Base-by-base conservation (phyloP, 2,329 filamentous ascomycete genomes). In the Sporothrix humicola region DNA sequence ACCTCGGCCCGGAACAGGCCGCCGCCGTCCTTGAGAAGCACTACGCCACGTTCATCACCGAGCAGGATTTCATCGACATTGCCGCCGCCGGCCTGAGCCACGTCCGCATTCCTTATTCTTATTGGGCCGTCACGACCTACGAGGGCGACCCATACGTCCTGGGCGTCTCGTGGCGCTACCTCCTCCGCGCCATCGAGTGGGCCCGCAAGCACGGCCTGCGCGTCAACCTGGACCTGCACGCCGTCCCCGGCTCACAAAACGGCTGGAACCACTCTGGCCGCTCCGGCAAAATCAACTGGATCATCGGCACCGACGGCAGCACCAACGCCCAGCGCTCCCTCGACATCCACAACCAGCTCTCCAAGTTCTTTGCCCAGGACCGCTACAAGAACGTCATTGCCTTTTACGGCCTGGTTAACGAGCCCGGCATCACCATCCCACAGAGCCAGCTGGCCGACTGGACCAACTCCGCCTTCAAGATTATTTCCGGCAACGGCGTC, bases 191-290 rank as follows among this genome's bases (percentile, higher is more conserved):
- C 9, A 97, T 99, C 77, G 96, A 99, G 81, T 99, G 93, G 88
- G 93, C 93, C 65, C 92, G 96, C 37, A 95, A 97, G 79, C 92
- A 98, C 81, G 96, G 96, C 0, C 85, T 99, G 4, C 92, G 96
- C 1, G 90, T 99, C 50, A 98, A 98, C 76, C 89, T 99, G 3
- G 96, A 99, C 81, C 84, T 98, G 5, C 96, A 99, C 82, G 94
- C 88, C n/a, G 85, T 96, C 0, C 95, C 95, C 0, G 96, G 96
- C 0, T 95, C 92, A 75, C 96, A 98, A 80, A 99, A 99, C 79
- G 96, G 96, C 2, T 98, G 95, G 95, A 98, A 98, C 78, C 96
- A 99, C 82, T 97, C 93, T 77, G 96, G 96, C 0, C 89, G 90
- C 10, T 91, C 92, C 80, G 95, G 96, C 0, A 75, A 82, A 0